phyloP scores from a whole-genome alignment of 169 alveolate species.

The Plasmodium falciparum region DNA sequence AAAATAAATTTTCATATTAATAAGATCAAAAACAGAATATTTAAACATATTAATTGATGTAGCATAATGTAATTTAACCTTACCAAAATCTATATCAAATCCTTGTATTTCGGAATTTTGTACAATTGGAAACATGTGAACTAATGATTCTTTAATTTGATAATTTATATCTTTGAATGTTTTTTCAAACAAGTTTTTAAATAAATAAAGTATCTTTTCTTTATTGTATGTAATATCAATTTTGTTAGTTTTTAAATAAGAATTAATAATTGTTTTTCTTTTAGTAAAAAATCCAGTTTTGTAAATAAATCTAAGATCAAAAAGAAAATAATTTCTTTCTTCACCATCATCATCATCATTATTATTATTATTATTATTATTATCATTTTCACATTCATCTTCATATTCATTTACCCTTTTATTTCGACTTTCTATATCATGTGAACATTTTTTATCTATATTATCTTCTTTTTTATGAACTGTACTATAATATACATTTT shows the following conservation, averaged over 20 bases:
- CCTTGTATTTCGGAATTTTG: conserved; percentile 23
- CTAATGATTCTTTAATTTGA: conserved; percentile 38
- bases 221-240: conserved; percentile 24
- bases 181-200: conserved; percentile 22
- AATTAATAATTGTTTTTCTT: conserved; percentile 27
- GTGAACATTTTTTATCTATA: conserved; percentile 17
- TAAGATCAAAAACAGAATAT: conserved; percentile 43
- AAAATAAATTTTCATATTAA: conserved; percentile 44
- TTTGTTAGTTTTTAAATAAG: conserved; percentile 50
- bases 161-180: conserved; percentile 34
- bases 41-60: conserved; percentile 52
- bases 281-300: conserved; percentile 41
- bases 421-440: conserved; percentile 1
- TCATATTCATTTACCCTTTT: neutral
- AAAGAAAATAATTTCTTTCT: neutral
- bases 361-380: neutral
- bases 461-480: conserved; percentile 5
- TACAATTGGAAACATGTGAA: conserved; percentile 20
- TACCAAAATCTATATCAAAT: conserved; percentile 64
- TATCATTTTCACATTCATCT: neutral
- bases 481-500: no score
- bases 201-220: conserved; percentile 26
- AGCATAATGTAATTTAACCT: conserved; percentile 25
- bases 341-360: neutral
- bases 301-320: conserved; percentile 23